A percentile compares a stretch with the other conserved stretches of the same genome.
Evolutionary conservation across 768 basidiomycete genomes (phyloP).

Genomic region (Mycena pura): DNA sequence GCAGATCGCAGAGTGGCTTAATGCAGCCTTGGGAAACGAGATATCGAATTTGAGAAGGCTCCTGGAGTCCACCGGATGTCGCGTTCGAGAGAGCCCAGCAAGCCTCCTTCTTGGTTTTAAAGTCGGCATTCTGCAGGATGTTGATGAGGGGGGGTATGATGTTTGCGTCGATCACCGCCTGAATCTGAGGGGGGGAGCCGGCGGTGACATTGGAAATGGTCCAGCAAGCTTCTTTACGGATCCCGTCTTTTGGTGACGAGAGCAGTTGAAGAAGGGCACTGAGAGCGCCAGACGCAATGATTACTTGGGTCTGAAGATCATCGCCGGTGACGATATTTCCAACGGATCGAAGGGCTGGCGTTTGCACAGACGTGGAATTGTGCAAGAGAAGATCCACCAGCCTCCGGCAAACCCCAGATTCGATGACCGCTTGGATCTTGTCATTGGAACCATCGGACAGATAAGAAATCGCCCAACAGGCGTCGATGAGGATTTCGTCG

Average conservation of each 20-base stretch:
- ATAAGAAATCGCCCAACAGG: constrained; percentile 99
- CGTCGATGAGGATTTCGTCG: constrained; percentile 98
- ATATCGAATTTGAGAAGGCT: constrained; percentile 96
- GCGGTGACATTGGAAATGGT: constrained; percentile 99
- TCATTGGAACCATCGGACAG: constrained; percentile 98
- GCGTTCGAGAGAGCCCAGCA: constrained; percentile 99
- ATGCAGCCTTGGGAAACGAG: constrained; percentile 98
- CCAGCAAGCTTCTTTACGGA: constrained; percentile 99
- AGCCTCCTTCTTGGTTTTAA: constrained; percentile 99
- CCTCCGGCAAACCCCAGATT: constrained; percentile 96
- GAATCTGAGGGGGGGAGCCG: constrained; percentile 96
- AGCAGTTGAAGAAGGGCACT: constrained; percentile 92
- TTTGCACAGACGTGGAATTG: constrained; percentile 94
- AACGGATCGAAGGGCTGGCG: constrained; percentile 96
- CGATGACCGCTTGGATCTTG: constrained; percentile 99
- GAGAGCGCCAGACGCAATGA: constrained; percentile 97
- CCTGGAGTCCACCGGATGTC: constrained; percentile 95
- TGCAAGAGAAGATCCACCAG: constrained; percentile 98
- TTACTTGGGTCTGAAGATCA: constrained; percentile 98
- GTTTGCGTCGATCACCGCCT: constrained; percentile 96
- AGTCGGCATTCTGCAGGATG: constrained; percentile 96
- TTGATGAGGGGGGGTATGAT: constrained; percentile 98
- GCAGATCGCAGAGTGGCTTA: constrained; percentile 95
- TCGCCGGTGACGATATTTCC: constrained; percentile 99
- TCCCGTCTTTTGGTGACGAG: constrained; percentile 97